A percentile compares a stretch with the other conserved stretches of the same genome.
Conservation (phyloP, 2,329 filamentous ascomycete genomes). For the Trichoderma aggressivum region DNA sequence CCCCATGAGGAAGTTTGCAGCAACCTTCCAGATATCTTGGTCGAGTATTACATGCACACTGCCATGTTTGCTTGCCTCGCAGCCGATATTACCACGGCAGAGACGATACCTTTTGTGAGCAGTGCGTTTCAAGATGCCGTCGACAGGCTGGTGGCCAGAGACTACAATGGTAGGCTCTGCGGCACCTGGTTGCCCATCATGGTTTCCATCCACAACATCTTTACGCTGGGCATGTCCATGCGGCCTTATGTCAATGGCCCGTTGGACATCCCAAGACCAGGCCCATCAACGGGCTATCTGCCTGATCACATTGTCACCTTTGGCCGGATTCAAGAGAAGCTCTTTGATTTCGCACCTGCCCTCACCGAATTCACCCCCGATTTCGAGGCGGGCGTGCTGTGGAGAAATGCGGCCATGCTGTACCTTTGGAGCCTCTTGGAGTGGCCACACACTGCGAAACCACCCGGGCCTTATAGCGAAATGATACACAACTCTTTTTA, state of each 20-base stretch:
- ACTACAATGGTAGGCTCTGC: conserved; percentile 37
- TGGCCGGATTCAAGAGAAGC: conserved; percentile 40
- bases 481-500: conserved; percentile 27
- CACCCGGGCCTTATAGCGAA: conserved; percentile 8
- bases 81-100: conserved; percentile 32
- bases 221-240: conserved; percentile 42
- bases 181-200: conserved; percentile 41
- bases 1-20: conserved; percentile 32
- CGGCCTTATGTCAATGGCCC: conserved; percentile 29
- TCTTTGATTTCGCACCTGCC: conserved; percentile 37
- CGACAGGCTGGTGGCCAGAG: conserved; percentile 26
- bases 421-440: conserved; percentile 40
- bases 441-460: conserved; percentile 24
- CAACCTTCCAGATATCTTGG: conserved; percentile 42
- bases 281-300: conserved; percentile 26
- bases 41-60: conserved; percentile 49
- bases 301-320: conserved; percentile 44
- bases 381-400: conserved; percentile 40
- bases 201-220: conserved; percentile 38
- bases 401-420: conserved; percentile 43
- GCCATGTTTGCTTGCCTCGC: conserved; percentile 47
- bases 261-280: not conserved
- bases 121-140: conserved; percentile 32
- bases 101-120: conserved; percentile 31
- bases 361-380: not conserved